Evolutionary conservation across 768 basidiomycete genomes (phyloP).

Genomic region (Tephrocybe rancida): DNA sequence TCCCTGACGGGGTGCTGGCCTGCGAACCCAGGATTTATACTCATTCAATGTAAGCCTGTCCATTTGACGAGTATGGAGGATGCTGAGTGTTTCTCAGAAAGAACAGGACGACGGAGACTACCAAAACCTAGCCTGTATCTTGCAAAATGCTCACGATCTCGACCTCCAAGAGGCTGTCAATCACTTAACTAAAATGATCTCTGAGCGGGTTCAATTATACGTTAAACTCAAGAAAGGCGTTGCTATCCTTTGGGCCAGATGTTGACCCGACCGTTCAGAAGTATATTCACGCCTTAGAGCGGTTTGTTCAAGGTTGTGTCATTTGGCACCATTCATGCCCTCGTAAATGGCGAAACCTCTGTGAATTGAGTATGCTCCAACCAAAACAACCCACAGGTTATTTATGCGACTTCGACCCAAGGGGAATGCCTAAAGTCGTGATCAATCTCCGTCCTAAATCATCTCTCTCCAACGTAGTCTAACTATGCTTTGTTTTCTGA

Average conservation of each 20-base stretch:
- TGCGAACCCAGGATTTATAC: conserved; percentile 9
- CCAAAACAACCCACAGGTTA: no score
- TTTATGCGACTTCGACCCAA: no score
- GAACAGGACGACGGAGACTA: conserved; percentile 30
- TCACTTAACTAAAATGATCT: conserved; percentile 22
- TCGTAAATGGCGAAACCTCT: no score
- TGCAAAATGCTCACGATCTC: conserved; percentile 23
- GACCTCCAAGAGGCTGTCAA: conserved; percentile 28
- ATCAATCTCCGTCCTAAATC: no score
- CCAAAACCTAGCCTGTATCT: conserved; percentile 25
- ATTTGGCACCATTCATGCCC: conserved; percentile 19
- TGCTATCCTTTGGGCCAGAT: conserved; percentile 25
- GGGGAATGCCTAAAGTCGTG: no score
- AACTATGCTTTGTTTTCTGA: no score
- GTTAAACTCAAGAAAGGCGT: conserved; percentile 18
- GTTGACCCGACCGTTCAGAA: conserved; percentile 11
- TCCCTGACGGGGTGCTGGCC: no score
- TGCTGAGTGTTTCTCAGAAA: conserved; percentile 17
- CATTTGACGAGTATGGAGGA: background rate
- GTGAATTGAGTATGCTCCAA: no score
- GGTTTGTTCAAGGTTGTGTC: conserved; percentile 17
- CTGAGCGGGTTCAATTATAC: conserved; percentile 21
- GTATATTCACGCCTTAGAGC: conserved; percentile 15
- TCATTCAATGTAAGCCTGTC: conserved; percentile 3
- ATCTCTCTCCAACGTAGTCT: no score